Evolutionary conservation across 2,329 filamentous ascomycete species (phyloP).

Genomic region (Colletotrichum tofieldiae): DNA sequence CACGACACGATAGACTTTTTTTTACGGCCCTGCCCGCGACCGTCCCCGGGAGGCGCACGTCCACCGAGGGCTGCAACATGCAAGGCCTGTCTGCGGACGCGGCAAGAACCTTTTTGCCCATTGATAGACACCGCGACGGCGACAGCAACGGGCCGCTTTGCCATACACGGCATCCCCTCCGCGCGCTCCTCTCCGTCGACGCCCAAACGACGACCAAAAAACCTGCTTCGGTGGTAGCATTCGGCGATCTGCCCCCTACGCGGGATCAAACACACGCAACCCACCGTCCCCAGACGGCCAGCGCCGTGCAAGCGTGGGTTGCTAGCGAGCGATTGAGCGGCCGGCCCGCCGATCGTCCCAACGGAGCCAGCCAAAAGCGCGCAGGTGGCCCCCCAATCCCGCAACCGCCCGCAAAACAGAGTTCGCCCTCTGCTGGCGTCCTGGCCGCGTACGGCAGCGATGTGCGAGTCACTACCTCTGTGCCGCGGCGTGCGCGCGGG

Average conservation of each 20-base stretch:
- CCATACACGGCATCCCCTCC: conserved; percentile 16
- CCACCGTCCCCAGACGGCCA: conserved; percentile 32
- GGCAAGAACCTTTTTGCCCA: too few species aligned
- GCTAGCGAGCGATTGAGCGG: conserved; percentile 25
- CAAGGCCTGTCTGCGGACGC: conserved; percentile 3
- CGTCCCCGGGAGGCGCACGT: conserved; percentile 15
- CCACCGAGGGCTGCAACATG: conserved; percentile 7
- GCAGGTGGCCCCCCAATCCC: background rate
- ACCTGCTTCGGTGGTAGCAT: conserved; percentile 14
- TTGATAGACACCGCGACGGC: background rate
- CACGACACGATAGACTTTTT: conserved; percentile 21
- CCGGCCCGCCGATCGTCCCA: conserved; percentile 31
- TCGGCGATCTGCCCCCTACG: conserved; percentile 28
- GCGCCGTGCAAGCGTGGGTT: conserved; percentile 21
- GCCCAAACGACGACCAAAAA: conserved; percentile 24
- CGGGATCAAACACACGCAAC: background rate
- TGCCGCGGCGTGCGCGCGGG: conserved; percentile 31
- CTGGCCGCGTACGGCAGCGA: conserved; percentile 24
- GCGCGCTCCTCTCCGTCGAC: conserved; percentile 33
- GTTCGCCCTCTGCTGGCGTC: conserved; percentile 19
- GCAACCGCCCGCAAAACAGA: conserved; percentile 30
- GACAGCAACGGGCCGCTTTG: background rate
- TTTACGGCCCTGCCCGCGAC: conserved; percentile 29
- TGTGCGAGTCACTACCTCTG: conserved; percentile 15
- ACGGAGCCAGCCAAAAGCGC: background rate